Evolutionary conservation across 1,284 basidiomycete genomes (phyloP).

Genomic region (Erythrobasidium hasegawianum): DNA sequence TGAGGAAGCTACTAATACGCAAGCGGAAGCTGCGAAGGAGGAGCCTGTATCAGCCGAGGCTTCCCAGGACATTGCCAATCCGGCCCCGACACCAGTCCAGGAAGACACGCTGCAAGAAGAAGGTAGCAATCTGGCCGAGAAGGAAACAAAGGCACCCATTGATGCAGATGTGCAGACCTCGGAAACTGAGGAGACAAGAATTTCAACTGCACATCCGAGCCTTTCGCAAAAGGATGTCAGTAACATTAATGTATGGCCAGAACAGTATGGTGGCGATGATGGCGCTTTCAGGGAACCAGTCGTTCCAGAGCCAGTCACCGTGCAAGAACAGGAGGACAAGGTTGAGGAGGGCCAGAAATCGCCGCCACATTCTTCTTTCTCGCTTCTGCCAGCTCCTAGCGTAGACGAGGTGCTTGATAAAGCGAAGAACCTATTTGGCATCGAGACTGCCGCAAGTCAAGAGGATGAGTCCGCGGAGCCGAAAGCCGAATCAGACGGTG

Average conservation of each 20-base stretch:
- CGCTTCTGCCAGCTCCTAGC: conserved; percentile 18
- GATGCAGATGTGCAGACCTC: too few species aligned
- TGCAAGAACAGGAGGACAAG: not conserved
- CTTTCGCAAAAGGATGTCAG: not conserved
- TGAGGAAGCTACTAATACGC: too few species aligned
- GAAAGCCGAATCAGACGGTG: too few species aligned
- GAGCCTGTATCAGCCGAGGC: too few species aligned
- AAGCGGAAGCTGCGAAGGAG: too few species aligned
- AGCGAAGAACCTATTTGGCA: conserved; percentile 15
- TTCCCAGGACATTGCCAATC: too few species aligned
- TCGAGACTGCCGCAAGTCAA: conserved; percentile 6
- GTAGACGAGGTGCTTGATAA: conserved; percentile 33
- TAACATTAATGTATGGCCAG: not conserved
- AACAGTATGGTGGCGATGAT: not conserved
- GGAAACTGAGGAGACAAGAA: too few species aligned
- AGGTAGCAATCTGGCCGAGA: too few species aligned
- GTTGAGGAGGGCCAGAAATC: conserved; percentile 7
- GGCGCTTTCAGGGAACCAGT: not conserved
- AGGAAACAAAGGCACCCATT: too few species aligned
- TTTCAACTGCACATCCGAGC: too few species aligned
- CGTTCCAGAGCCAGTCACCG: not conserved
- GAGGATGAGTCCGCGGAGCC: conserved; percentile 4
- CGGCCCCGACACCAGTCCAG: too few species aligned
- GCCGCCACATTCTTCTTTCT: conserved; percentile 33
- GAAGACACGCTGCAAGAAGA: too few species aligned